Evolutionary conservation across 345 rosid species (phyloP).

Genomic region (Psidium guajava): DNA sequence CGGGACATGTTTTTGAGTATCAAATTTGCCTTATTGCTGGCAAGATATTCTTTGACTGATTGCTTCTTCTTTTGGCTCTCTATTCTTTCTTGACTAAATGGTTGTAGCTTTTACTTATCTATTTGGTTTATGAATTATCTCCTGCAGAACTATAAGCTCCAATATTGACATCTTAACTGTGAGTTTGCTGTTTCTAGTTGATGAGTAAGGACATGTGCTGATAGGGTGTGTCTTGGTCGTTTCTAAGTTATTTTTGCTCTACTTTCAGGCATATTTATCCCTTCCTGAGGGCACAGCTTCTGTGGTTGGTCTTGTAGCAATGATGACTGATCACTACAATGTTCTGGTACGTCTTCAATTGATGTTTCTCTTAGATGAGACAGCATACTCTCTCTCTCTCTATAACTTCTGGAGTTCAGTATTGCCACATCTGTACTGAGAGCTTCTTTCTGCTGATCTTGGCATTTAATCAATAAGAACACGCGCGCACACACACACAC

Average conservation of each 20-base stretch:
- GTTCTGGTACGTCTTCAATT: constrained; percentile 47
- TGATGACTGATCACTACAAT: constrained; percentile 95
- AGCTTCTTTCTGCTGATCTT: not conserved
- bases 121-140: not conserved
- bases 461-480: not conserved
- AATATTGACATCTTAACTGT: not conserved
- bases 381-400: not conserved
- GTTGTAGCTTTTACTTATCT: not conserved
- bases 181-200: not conserved
- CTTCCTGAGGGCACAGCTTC: constrained; percentile 95
- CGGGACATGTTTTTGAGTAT: not conserved
- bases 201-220: not conserved
- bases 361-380: not conserved
- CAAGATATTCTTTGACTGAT: not conserved
- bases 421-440: not conserved
- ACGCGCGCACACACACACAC: accelerated
- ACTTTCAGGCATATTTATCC: constrained; percentile 78
- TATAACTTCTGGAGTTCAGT: not conserved
- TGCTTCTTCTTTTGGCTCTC: not conserved
- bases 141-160: not conserved
- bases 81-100: not conserved
- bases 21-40: not conserved
- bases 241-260: not conserved
- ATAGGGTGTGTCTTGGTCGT: not conserved
- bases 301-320: constrained; percentile 87